Percentiles rank a stretch among this genome's conserved stretches.
These are phyloP conservation scores for Neonectria ditissima DNA, from an alignment of 2,329 filamentous ascomycete species.

Conservation along the genomic window DNA sequence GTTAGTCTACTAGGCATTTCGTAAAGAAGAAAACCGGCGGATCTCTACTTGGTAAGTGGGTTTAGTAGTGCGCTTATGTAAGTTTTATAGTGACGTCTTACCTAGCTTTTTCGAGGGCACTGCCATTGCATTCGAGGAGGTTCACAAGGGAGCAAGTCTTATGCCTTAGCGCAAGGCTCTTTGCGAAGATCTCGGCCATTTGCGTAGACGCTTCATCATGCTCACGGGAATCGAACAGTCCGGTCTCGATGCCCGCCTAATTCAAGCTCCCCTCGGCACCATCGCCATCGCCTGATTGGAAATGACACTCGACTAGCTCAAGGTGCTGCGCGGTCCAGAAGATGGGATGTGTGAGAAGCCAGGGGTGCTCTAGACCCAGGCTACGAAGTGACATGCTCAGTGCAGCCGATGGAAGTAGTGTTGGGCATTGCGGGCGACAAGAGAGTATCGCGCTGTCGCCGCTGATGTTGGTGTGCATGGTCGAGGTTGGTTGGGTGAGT, in stretches of 20 bases:
- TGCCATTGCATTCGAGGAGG: neutral
- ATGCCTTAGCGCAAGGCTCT: neutral
- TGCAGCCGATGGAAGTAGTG: neutral
- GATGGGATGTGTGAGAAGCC: neutral
- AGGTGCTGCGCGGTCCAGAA: slow-evolving; percentile 1
- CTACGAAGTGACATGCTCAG: neutral
- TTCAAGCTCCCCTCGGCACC: neutral
- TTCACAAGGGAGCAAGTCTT: neutral
- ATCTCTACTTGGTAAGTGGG: neutral
- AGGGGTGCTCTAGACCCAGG: neutral
- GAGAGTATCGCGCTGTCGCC: neutral
- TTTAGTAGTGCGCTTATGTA: neutral
- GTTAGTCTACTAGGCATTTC: slow-evolving; percentile 1
- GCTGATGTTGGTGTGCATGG: neutral
- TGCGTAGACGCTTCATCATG: neutral
- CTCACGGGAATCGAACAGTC: neutral
- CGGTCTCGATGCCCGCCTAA: neutral
- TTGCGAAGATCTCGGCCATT: slow-evolving; percentile 8
- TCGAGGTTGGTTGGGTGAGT: neutral
- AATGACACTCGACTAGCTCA: neutral
- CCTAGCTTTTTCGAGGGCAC: neutral
- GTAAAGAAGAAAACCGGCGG: slow-evolving; percentile 4
- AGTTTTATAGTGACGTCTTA: neutral
- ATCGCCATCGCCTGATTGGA: neutral
- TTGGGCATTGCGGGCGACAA: neutral